Evolutionary conservation across 2,329 filamentous ascomycete genomes (phyloP), one percentile per base, ranked within the genome.

Genomic region (Scytalidium sp.): DNA sequence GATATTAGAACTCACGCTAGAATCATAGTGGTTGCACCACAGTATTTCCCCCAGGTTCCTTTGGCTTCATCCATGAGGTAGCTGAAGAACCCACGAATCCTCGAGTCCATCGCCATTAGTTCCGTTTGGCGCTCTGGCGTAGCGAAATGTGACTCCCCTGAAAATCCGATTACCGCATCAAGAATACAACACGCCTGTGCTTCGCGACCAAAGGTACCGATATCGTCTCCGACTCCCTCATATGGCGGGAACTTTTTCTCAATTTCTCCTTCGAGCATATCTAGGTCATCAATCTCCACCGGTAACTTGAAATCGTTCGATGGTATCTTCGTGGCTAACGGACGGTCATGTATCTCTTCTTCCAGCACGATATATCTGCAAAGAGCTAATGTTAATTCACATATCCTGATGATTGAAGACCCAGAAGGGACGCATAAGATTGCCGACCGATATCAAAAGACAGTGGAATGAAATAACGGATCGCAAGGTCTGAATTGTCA

Each of bases 121-220:
- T 36, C 32, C 17, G 32, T 36, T n/a, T 15, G 15, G 4, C 32
- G 5, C 32, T 36, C 32, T 15, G 5, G 25, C 25, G 7, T 10
- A n/a, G 13, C 11, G 13, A 15, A 15, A 5, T 36, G 11, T 9
- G 32, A 15, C 4, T 36, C 32, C 13, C 17, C 32, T 36, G 15
- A n/a, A n/a, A 36, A 36, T n/a, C 17, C 11, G 5, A 36, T n/a
- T 36, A 36, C 32, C 13, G 7, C 15, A 27, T 56, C 54, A 11
- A 51, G 46, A 7, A 59, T 47, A 32, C 54, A 58, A 5, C 47
- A 48, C n/a, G 55, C 53, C 45, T 60, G 56, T 8, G 56, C 56
- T 53, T 58, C 53, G 15, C 55, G 49, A 25, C 58, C 58, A 47
- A 59, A 60, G 2, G 44, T 43, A 8, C 56, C 56, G 19, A 36